Base-by-base conservation (phyloP, 768 basidiomycete species). In the Mycena sanguinolenta region DNA sequence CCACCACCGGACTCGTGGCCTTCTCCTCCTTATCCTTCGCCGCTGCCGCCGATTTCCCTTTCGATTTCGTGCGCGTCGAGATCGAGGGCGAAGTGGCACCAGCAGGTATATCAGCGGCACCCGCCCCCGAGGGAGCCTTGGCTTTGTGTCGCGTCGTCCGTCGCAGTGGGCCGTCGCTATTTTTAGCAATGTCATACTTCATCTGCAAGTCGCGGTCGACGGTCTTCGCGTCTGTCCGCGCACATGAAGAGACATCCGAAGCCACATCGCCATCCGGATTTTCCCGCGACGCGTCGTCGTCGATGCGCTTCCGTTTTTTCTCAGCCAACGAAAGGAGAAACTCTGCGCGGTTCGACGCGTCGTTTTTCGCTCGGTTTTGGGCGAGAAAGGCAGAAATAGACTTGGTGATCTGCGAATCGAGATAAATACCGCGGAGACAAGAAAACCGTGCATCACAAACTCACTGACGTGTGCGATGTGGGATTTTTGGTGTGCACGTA, bases 151-250 rank as follows among this genome's bases (percentile, higher is more conserved):
- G 70, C 49, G 65, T 71, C n/a, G 90, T 94, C 73, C 89, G 84
- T 34, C 87, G 85, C 50, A 95, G 81, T 1, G 93, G 93, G 0
- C 94, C 94, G 42, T 92, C 92, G 63, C 90, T 91, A 70, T 95
- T 94, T 79, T 90, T 93, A n/a, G 91, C 91, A 70, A 95, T 92
- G 77, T 95, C 94, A 72, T 95, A 95, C 77, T 92, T 93, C 85
- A 95, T 94, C 75, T 95, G 94, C 1, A 88, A 81, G 65, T 94
- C 92, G 44, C 94, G 83, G 77, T 95, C 88, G 36, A 93, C 80
- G 0, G 86, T 81, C 75, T 89, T 92, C 39, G 93, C 91, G 67
- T 94, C 92, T 4, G 88, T 87, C 12, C 94, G 89, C 16, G 94
- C 94, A 73, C 93, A 95, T 4, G 92, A 92, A 3, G 84, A 74